phyloP scores from a whole-genome alignment of 2,329 filamentous ascomycete species.

The Hymenoscyphus fructigenus region DNA sequence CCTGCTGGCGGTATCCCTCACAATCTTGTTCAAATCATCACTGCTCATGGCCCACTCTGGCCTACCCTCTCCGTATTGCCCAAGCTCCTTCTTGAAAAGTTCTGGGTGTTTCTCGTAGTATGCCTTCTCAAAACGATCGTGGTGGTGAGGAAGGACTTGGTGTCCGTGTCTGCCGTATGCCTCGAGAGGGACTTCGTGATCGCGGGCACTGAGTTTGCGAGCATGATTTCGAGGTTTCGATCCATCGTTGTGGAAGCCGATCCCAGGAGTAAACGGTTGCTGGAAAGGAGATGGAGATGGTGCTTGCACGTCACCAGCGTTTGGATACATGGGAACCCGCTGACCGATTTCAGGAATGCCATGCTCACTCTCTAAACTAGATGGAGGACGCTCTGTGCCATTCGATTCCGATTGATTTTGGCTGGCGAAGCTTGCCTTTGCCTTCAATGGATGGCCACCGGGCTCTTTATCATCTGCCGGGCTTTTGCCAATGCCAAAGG shows the following conservation, averaged over 20 bases:
- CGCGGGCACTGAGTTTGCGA: constrained; percentile 71
- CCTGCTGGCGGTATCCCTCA: constrained; percentile 64
- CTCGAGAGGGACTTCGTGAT: constrained; percentile 73
- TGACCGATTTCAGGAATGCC: constrained; percentile 91
- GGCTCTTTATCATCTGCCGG: constrained; percentile 51
- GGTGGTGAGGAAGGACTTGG: constrained; percentile 70
- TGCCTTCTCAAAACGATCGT: constrained; percentile 82
- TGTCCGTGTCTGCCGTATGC: constrained; percentile 90
- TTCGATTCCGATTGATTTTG: constrained; percentile 35
- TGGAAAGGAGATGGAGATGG: constrained; percentile 70
- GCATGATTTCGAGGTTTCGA: constrained; percentile 56
- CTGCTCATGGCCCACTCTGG: constrained; percentile 83
- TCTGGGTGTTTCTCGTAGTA: constrained; percentile 95
- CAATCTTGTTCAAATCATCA: constrained; percentile 86
- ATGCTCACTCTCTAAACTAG: constrained; percentile 68
- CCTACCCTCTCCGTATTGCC: constrained; percentile 56
- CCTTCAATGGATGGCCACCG: constrained; percentile 55
- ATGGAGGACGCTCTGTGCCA: constrained; percentile 51
- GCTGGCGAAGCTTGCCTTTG: constrained; percentile 60
- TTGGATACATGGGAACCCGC: constrained; percentile 89
- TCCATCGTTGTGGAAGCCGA: constrained; percentile 55
- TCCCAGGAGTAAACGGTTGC: constrained; percentile 31
- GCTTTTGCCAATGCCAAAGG: constrained; percentile 77
- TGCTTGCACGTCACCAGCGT: constrained; percentile 93
- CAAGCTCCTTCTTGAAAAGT: constrained; percentile 67